These are phyloP conservation scores for Laetiporus sulphureus DNA, from an alignment of 1,284 basidiomycete species.

Conservation along the genomic window DNA sequence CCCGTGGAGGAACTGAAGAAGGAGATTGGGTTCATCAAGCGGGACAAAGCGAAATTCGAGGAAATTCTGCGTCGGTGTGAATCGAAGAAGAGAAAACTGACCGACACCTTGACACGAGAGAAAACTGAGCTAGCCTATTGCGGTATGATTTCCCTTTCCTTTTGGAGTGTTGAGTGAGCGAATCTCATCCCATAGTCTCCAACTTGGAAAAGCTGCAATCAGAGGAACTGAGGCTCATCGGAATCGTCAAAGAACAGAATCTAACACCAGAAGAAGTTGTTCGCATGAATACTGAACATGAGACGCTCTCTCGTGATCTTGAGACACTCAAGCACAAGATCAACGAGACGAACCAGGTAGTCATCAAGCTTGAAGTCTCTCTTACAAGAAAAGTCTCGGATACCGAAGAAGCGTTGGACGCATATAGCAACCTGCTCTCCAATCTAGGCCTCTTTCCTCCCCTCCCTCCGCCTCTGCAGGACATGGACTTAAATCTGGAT, in stretches of 20 bases:
- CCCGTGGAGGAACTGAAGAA: constrained; percentile 56
- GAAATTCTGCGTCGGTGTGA: constrained; percentile 61
- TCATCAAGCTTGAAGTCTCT: constrained; percentile 72
- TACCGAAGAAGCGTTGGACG: constrained; percentile 72
- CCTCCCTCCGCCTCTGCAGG: constrained; percentile 57
- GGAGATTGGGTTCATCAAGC: constrained; percentile 47
- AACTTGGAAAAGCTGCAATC: constrained; percentile 52
- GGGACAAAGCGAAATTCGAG: constrained; percentile 65
- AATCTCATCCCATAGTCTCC: constrained; percentile 32
- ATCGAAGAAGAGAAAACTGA: constrained; percentile 53
- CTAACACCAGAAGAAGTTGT: constrained; percentile 79
- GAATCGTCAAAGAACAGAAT: constrained; percentile 76
- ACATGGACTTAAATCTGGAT: constrained; percentile 67
- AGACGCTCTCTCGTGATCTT: constrained; percentile 59
- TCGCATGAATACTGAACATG: constrained; percentile 83
- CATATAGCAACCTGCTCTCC: constrained; percentile 66
- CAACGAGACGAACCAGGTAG: constrained; percentile 58
- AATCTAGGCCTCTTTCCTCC: constrained; percentile 71
- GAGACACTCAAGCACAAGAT: constrained; percentile 74
- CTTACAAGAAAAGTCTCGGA: constrained; percentile 71
- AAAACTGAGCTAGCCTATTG: constrained; percentile 51
- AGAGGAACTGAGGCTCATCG: constrained; percentile 56
- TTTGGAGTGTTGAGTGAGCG: neutral
- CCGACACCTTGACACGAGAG: constrained; percentile 54
- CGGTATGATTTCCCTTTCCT: constrained; percentile 30